These are phyloP conservation scores for Lumnitzera racemosa DNA, from an alignment of 345 rosid species.

Conservation along the genomic window DNA sequence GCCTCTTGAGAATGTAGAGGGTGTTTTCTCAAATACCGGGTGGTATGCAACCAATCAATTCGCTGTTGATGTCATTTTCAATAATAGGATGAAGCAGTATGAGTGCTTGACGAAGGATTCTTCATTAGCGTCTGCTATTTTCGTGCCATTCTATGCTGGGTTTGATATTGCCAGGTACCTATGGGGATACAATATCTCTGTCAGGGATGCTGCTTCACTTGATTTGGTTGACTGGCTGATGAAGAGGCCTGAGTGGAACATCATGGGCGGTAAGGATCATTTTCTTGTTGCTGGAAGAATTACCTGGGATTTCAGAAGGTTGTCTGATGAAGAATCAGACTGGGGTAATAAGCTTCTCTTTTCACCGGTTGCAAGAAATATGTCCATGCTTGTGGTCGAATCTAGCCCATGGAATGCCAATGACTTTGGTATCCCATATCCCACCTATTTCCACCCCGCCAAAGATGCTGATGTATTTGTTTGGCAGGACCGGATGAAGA, in stretches of 20 bases:
- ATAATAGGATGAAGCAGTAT: conserved; percentile 47
- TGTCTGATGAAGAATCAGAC: conserved; percentile 12
- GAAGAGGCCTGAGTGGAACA: conserved; percentile 21
- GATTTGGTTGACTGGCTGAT: conserved; percentile 15
- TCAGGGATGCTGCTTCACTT: conserved; percentile 12
- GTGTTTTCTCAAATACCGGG: conserved; percentile 36
- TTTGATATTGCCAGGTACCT: conserved; percentile 41
- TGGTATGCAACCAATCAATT: conserved; percentile 48
- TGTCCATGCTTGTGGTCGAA: conserved; percentile 22
- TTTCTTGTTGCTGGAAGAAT: conserved; percentile 21
- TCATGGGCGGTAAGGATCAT: conserved; percentile 20
- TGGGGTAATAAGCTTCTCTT: conserved; percentile 21
- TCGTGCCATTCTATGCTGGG: conserved; percentile 45
- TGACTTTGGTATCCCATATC: conserved; percentile 21
- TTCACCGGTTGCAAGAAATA: conserved; percentile 17
- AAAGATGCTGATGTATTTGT: conserved; percentile 13
- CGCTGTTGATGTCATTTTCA: conserved; percentile 43
- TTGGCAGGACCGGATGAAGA: conserved; percentile 23
- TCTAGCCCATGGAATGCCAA: conserved; percentile 20
- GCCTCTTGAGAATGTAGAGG: conserved; percentile 36
- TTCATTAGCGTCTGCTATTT: conserved; percentile 40
- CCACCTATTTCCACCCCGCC: conserved; percentile 23
- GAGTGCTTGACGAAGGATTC: conserved; percentile 40
- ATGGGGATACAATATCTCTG: conserved; percentile 19
- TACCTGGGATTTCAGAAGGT: conserved; percentile 17